Percentiles rank a stretch among this genome's conserved stretches.
phyloP scores from a whole-genome alignment of 2,329 filamentous ascomycete genomes.

The Fusarium bactridioides region DNA sequence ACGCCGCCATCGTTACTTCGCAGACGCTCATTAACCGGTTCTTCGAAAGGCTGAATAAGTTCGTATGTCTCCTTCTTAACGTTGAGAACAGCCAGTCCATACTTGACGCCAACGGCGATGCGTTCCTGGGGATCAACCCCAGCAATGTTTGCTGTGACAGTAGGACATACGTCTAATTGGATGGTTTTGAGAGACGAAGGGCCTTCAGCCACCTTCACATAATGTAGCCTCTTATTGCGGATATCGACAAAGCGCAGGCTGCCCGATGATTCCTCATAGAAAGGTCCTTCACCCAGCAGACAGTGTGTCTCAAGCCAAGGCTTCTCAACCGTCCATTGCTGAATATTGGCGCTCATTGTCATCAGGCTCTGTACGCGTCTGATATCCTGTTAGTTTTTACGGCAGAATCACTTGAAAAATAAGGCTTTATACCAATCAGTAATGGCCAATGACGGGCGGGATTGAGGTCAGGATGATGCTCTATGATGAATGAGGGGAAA shows the following conservation, averaged over 20 bases:
- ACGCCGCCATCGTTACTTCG: slow-evolving; percentile 83
- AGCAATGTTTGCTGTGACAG: slow-evolving; percentile 81
- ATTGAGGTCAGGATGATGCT: slow-evolving; percentile 20
- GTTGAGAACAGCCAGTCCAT: slow-evolving; percentile 81
- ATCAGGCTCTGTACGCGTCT: background rate
- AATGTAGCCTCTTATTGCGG: slow-evolving; percentile 76
- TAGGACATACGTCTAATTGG: slow-evolving; percentile 62
- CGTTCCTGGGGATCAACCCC: slow-evolving; percentile 67
- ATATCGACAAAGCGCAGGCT: slow-evolving; percentile 84
- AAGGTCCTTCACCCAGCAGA: slow-evolving; percentile 76
- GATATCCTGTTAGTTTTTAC: background rate
- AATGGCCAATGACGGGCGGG: slow-evolving; percentile 10
- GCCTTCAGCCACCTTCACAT: slow-evolving; percentile 70
- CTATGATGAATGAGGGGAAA: slow-evolving; percentile 22
- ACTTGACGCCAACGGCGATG: slow-evolving; percentile 81
- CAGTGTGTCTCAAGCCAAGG: slow-evolving; percentile 69
- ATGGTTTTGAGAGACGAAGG: slow-evolving; percentile 69
- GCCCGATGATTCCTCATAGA: slow-evolving; percentile 72
- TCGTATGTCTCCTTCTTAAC: slow-evolving; percentile 63
- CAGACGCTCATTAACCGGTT: slow-evolving; percentile 60
- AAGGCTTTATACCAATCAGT: background rate
- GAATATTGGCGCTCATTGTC: slow-evolving; percentile 48
- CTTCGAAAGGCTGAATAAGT: slow-evolving; percentile 59
- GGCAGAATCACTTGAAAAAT: background rate
- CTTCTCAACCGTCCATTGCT: slow-evolving; percentile 60